phyloP scores from a whole-genome alignment of 352 stramenopile species.

The Phytophthora pistaciae region DNA sequence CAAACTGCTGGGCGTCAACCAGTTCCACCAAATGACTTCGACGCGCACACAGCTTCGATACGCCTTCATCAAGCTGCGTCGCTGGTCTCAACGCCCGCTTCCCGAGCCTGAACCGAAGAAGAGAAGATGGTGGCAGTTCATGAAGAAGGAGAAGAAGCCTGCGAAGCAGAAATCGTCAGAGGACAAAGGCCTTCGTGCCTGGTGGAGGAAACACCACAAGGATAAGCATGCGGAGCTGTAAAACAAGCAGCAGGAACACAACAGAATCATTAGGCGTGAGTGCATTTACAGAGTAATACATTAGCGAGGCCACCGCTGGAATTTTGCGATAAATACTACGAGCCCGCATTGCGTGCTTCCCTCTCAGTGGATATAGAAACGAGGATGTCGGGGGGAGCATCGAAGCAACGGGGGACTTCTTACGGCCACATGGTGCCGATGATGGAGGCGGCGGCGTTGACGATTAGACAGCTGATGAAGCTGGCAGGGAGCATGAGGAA shows the following conservation, averaged over 20 bases:
- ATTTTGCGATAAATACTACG: slow-evolving; percentile 38
- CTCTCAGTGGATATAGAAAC: slow-evolving; percentile 21
- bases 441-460: slow-evolving; percentile 77
- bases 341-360: slow-evolving; percentile 11
- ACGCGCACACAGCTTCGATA: slow-evolving; percentile 62
- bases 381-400: slow-evolving; percentile 6
- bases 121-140: slow-evolving; percentile 38
- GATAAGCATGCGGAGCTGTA: slow-evolving; percentile 32
- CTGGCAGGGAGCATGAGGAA: slow-evolving; percentile 85
- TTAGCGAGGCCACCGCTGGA: slow-evolving; percentile 27
- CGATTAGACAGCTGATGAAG: slow-evolving; percentile 83
- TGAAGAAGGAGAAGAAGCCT: slow-evolving; percentile 24
- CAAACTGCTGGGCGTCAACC: slow-evolving; percentile 72
- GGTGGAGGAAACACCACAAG: slow-evolving; percentile 33
- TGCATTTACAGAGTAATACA: slow-evolving; percentile 46
- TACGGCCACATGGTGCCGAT: slow-evolving; percentile 85
- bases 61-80: slow-evolving; percentile 68
- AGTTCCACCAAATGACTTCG: slow-evolving; percentile 77
- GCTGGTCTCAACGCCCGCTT: slow-evolving; percentile 46
- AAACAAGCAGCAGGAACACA: neutral
- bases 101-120: slow-evolving; percentile 18
- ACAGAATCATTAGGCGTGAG: slow-evolving; percentile 13
- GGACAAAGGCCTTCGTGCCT: slow-evolving; percentile 29
- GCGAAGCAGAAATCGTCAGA: slow-evolving; percentile 9
- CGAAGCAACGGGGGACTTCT: slow-evolving; percentile 24